phyloP scores from a whole-genome alignment of 495 filamentous ascomycete species.

The Sordaria brevicollis region DNA sequence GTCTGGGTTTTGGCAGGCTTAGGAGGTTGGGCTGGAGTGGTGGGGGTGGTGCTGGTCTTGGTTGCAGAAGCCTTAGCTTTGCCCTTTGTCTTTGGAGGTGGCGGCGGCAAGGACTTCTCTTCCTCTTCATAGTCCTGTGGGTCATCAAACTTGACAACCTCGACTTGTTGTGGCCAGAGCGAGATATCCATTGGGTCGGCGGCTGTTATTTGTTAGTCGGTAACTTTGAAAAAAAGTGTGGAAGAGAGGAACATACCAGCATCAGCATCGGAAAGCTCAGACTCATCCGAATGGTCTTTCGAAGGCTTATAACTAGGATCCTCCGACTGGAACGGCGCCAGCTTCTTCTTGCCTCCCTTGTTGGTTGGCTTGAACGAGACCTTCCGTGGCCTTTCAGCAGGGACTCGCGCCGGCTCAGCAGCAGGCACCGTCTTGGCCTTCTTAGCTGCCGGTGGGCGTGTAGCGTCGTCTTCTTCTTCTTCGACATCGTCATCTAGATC shows the following conservation, averaged over 20 bases:
- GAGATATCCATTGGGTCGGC: background rate
- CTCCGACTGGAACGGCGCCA: background rate
- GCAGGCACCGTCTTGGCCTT: background rate
- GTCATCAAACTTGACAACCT: background rate
- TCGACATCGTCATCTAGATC: background rate
- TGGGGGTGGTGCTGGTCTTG: background rate
- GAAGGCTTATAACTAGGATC: background rate
- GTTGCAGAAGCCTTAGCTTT: background rate
- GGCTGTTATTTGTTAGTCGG: background rate
- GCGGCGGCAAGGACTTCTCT: background rate
- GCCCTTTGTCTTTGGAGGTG: background rate
- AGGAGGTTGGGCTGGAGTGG: background rate
- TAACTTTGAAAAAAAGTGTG: background rate
- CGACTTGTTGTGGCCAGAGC: background rate
- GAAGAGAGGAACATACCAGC: background rate
- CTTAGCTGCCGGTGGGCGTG: background rate
- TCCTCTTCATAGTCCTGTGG: background rate
- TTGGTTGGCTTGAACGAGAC: background rate
- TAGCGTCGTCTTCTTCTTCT: no score
- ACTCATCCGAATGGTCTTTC: background rate
- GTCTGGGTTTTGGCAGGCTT: background rate
- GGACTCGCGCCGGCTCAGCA: background rate
- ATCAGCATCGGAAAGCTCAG: background rate
- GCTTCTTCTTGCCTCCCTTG: background rate
- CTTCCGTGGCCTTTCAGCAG: background rate